Evolutionary conservation across 2,329 filamentous ascomycete genomes (phyloP).

Genomic region (Cytospora piceicola): DNA sequence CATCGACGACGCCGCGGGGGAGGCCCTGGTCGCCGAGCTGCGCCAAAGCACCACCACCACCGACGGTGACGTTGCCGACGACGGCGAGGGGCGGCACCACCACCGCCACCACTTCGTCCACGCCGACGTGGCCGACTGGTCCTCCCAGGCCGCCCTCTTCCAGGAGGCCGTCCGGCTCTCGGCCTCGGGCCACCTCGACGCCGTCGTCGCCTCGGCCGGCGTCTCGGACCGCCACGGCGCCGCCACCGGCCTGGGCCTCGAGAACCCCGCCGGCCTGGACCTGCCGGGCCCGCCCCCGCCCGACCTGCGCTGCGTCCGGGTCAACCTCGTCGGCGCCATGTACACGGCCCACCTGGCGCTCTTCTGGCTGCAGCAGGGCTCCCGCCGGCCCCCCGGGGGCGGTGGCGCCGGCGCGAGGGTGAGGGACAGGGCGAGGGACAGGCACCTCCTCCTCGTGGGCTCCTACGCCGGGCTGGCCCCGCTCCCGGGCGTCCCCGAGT

Average conservation of each 20-base stretch:
- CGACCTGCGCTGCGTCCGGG: constrained; percentile 57
- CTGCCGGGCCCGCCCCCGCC: constrained; percentile 51
- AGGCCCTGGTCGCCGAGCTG: constrained; percentile 58
- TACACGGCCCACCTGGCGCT: constrained; percentile 69
- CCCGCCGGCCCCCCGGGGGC: constrained; percentile 32
- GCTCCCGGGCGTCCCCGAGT: constrained; percentile 53
- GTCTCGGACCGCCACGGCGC: constrained; percentile 49
- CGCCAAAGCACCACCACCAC: constrained; percentile 46
- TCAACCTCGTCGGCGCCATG: constrained; percentile 66
- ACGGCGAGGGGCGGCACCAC: too few relatives aligned
- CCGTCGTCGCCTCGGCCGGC: constrained; percentile 70
- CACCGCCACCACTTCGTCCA: constrained; percentile 56
- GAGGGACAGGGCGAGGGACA: constrained; percentile 47
- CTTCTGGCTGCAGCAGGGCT: constrained; percentile 58
- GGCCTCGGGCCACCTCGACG: constrained; percentile 60
- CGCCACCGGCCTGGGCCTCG: constrained; percentile 45
- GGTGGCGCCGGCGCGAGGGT: constrained; percentile 37
- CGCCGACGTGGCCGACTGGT: constrained; percentile 69
- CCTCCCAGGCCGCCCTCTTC: constrained; percentile 67
- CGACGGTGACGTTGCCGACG: too few relatives aligned
- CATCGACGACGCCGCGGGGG: constrained; percentile 58
- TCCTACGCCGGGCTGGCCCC: constrained; percentile 61
- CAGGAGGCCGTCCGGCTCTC: constrained; percentile 58
- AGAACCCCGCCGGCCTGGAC: constrained; percentile 47
- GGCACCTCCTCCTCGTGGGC: constrained; percentile 65